These are phyloP conservation scores for Penicillium capsulatum DNA, from an alignment of 2,329 filamentous ascomycete genomes.

Conservation along the genomic window DNA sequence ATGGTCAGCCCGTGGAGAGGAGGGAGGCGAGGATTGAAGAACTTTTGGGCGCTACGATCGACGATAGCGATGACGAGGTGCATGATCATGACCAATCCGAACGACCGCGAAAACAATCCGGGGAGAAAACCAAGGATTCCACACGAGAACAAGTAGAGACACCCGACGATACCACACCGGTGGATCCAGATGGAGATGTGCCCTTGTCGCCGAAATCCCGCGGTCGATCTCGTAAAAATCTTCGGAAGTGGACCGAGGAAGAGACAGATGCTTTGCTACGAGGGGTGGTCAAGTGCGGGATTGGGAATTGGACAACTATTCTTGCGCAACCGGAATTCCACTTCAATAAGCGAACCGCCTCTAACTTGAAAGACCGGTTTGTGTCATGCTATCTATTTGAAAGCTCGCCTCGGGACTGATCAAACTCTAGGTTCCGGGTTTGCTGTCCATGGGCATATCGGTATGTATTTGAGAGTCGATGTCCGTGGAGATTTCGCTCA, in stretches of 20 bases:
- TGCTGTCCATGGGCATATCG: conserved; percentile 51
- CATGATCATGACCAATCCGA: conserved; percentile 13
- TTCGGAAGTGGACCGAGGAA: conserved; percentile 56
- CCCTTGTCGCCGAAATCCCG: conserved; percentile 33
- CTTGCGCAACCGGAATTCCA: conserved; percentile 53
- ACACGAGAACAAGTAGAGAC: conserved; percentile 4
- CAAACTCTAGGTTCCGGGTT: conserved; percentile 46
- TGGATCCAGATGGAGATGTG: conserved; percentile 14
- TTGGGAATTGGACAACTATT: conserved; percentile 63
- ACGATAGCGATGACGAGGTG: conserved; percentile 15
- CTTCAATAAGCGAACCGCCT: conserved; percentile 57
- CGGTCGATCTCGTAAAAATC: conserved; percentile 47
- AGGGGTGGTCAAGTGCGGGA: conserved; percentile 58
- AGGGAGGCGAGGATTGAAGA: conserved; percentile 36
- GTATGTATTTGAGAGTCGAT: conserved; percentile 16
- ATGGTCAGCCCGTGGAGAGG: conserved; percentile 27
- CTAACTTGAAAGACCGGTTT: conserved; percentile 60
- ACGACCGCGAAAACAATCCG: neutral
- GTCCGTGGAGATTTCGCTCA: conserved; percentile 7
- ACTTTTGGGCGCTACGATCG: conserved; percentile 30
- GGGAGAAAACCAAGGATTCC: neutral
- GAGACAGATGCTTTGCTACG: conserved; percentile 56
- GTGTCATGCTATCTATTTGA: neutral
- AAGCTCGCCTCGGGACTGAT: conserved; percentile 14
- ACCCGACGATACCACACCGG: neutral